These are phyloP conservation scores for Podospora anserina DNA, from an alignment of 495 filamentous ascomycete species.

Conservation along the genomic window DNA sequence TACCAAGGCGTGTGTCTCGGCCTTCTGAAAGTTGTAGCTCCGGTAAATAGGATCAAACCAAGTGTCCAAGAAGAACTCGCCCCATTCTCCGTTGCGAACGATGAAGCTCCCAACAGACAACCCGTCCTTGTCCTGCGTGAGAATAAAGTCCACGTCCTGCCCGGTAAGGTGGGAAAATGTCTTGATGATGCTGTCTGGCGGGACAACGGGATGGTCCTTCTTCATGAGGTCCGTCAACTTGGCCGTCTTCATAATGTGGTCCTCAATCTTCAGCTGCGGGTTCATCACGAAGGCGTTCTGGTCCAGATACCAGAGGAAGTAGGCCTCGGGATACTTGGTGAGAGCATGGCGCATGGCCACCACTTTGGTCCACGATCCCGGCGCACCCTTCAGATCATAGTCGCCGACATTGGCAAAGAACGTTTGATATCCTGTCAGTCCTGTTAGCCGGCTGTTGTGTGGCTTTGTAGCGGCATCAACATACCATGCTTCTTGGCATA, in stretches of 20 bases:
- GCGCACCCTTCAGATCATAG: constrained; percentile 69
- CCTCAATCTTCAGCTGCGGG: constrained; percentile 61
- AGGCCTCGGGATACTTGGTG: constrained; percentile 66
- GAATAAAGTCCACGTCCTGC: constrained; percentile 73
- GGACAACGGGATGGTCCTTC: constrained; percentile 81
- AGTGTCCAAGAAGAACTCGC: constrained; percentile 85
- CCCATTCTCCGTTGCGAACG: constrained; percentile 82
- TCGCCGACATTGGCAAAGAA: constrained; percentile 74
- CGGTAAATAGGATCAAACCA: constrained; percentile 96
- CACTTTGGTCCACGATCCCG: constrained; percentile 71
- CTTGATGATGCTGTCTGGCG: constrained; percentile 93
- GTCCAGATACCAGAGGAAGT: constrained; percentile 83
- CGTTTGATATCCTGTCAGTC: constrained; percentile 69
- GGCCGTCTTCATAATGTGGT: constrained; percentile 63
- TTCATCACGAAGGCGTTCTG: constrained; percentile 88
- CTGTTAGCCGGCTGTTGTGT: background rate
- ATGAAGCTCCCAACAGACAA: constrained; percentile 73
- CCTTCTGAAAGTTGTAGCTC: constrained; percentile 92
- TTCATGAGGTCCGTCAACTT: constrained; percentile 77
- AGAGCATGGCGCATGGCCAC: constrained; percentile 90
- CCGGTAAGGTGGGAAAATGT: constrained; percentile 79
- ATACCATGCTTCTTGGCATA: constrained; percentile 89
- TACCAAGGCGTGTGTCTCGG: constrained; percentile 89
- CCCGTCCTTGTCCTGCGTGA: constrained; percentile 84
- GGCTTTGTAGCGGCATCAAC: constrained; percentile 16